Evolutionary conservation across 1,284 basidiomycete species (phyloP), one percentile per base, ranked within the genome.

Genomic region (Moesziomyces parantarcticus): DNA sequence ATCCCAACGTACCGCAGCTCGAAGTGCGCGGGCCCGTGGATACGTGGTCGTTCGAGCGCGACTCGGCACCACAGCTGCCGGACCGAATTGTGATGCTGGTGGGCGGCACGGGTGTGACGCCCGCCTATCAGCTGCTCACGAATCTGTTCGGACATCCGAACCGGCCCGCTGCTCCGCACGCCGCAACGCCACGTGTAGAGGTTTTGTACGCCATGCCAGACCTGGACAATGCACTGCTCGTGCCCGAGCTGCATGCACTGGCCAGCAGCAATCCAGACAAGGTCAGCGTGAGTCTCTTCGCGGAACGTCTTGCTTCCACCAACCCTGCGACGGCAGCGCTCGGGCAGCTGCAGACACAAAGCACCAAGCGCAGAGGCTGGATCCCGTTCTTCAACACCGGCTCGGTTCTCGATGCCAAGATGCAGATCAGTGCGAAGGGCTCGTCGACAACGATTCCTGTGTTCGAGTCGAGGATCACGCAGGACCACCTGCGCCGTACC

Each of bases 61-160:
- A 66, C 22, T 58, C 50, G n/a, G 36, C 21, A 3, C 11, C 45
- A 11, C 36, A 23, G 3, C 9, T 72, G 9, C 64, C 67, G 39
- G 67, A 67, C 21, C 49, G 51, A 23, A 59, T 65, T 36, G 58
- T 67, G 20, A 51, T 77, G 64, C 41, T 78, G 3, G 75, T 76
- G 0, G 76, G 74, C 5, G 76, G 76, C 2, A 79, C 77, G 1
- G 77, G 77, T 1, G 49, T 79, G 13, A 79, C 75, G 14, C 75
- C 77, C 0, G 74, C 74, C 18, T 73, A 73, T 34, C 77, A 79
- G 57, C 50, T 79, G 21, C 26, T 77, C 29, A 75, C 64, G 1
- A 69, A 65, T 23, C 43, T 73, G 0, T 62, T 73, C 23, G 68
- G 62, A 26, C 43, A 59, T 11, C 59, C 63, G 2, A 20, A 22